These are phyloP conservation scores for Fusarium agapanthi DNA, from an alignment of 2,329 filamentous ascomycete species.

Conservation along the genomic window DNA sequence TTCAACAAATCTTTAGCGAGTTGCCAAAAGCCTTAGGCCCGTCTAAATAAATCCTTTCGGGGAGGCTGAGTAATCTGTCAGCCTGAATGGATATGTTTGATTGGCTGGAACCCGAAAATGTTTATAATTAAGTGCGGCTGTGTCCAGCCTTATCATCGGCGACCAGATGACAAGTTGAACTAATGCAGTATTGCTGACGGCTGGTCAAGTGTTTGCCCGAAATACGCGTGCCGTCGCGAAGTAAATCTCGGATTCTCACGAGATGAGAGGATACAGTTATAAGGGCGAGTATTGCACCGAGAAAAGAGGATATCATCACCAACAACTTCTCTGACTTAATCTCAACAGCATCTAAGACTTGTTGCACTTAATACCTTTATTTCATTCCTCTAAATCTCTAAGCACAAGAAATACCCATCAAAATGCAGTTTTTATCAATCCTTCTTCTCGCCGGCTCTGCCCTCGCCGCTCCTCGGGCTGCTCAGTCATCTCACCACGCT, in stretches of 20 bases:
- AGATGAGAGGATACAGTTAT: not conserved
- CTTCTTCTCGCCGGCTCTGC: slow-evolving; percentile 1
- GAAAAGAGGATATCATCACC: not conserved
- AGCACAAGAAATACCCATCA: not conserved
- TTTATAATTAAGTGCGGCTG: not conserved
- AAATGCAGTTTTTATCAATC: not conserved
- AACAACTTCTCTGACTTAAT: not conserved
- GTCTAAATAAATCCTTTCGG: not conserved
- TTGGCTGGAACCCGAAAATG: not conserved
- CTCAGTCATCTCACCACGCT: not conserved
- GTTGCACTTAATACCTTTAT: fast-evolving
- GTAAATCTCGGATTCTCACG: not conserved
- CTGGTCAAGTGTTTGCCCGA: not conserved
- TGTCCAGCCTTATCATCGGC: not conserved
- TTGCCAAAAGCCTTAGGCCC: not conserved
- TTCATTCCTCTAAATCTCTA: not conserved
- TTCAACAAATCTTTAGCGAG: not conserved
- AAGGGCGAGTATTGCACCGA: not conserved
- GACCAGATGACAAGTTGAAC: not conserved
- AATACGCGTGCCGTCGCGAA: not conserved
- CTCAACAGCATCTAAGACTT: not conserved
- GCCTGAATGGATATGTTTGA: not conserved
- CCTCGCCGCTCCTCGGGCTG: slow-evolving; percentile 6
- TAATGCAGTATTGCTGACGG: not conserved
- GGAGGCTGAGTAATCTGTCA: not conserved